phyloP scores from a whole-genome alignment of 2,329 filamentous ascomycete species.

The Aureobasidium pullulans region DNA sequence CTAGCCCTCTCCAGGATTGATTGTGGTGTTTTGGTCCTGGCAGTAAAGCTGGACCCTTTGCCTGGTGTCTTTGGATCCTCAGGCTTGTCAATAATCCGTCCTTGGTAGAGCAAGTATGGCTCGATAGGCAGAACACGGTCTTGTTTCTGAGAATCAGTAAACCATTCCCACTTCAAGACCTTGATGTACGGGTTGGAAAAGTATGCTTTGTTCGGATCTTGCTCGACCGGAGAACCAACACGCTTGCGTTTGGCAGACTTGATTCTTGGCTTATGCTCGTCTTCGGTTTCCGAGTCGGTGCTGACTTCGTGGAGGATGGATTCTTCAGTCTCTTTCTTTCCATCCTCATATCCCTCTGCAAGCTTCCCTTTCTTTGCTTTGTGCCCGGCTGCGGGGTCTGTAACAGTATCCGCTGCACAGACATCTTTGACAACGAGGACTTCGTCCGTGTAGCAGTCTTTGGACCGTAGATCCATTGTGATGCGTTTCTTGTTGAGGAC shows the following conservation, averaged over 20 bases:
- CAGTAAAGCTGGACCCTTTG: slow-evolving; percentile 5
- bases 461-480: slow-evolving; percentile 65
- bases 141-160: slow-evolving; percentile 40
- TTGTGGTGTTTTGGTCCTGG: slow-evolving; percentile 13
- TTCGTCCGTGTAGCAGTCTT: slow-evolving; percentile 54
- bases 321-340: slow-evolving; percentile 11
- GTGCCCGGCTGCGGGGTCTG: neutral
- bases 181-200: slow-evolving; percentile 32
- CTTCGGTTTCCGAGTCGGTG: slow-evolving; percentile 30
- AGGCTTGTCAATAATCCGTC: slow-evolving; percentile 35
- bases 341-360: neutral
- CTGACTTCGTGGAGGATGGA: slow-evolving; percentile 24
- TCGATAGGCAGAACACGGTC: slow-evolving; percentile 39
- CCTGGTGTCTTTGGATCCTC: slow-evolving; percentile 16
- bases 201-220: neutral
- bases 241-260: neutral
- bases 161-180: slow-evolving; percentile 49
- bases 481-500: slow-evolving; percentile 64
- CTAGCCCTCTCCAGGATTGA: slow-evolving; percentile 47
- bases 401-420: slow-evolving; percentile 22
- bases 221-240: neutral
- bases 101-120: slow-evolving; percentile 46
- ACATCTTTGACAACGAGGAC: slow-evolving; percentile 25
- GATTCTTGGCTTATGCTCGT: neutral
- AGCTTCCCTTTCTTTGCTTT: neutral